Evolutionary conservation across 2,329 filamentous ascomycete genomes (phyloP).

Genomic region (Chaetomiaceae sp.): DNA sequence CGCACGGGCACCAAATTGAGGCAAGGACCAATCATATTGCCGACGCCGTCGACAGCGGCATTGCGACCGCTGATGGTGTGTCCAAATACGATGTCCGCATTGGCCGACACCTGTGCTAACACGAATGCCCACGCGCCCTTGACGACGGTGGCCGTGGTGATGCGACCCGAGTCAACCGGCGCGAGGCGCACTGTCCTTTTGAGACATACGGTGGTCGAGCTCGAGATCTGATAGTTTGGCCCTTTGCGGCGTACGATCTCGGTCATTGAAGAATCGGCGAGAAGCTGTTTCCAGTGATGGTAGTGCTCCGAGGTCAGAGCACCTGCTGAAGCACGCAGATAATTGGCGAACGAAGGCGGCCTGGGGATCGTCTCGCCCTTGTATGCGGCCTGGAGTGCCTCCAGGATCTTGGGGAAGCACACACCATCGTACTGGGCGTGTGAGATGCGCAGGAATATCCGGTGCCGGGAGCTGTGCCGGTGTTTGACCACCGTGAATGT

Average conservation of each 20-base stretch:
- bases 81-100: constrained; percentile 36
- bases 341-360: constrained; percentile 28
- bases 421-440: constrained; percentile 47
- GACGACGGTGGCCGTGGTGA: constrained; percentile 37
- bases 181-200: constrained; percentile 18
- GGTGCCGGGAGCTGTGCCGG: constrained; percentile 12
- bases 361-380: constrained; percentile 24
- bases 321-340: constrained; percentile 22
- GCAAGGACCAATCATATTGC: constrained; percentile 35
- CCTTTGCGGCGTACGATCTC: constrained; percentile 16
- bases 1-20: constrained; percentile 38
- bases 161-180: constrained; percentile 18
- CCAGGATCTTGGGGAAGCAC: constrained; percentile 38
- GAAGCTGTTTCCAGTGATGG: constrained; percentile 40
- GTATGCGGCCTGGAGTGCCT: constrained; percentile 37
- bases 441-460: constrained; percentile 31
- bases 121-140: constrained; percentile 41
- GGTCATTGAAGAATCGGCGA: constrained; percentile 31
- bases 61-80: constrained; percentile 37
- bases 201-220: constrained; percentile 20
- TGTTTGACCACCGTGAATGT: constrained; percentile 20
- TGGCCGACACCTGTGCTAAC: constrained; percentile 32
- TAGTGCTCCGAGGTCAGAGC: constrained; percentile 26
- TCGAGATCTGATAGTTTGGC: constrained; percentile 8
- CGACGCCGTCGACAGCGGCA: constrained; percentile 30